A percentile compares a stretch with the other conserved stretches of the same genome.
Evolutionary conservation across 208 protist species (phyloP).

Genomic region (Vickermania spadyakhi): DNA sequence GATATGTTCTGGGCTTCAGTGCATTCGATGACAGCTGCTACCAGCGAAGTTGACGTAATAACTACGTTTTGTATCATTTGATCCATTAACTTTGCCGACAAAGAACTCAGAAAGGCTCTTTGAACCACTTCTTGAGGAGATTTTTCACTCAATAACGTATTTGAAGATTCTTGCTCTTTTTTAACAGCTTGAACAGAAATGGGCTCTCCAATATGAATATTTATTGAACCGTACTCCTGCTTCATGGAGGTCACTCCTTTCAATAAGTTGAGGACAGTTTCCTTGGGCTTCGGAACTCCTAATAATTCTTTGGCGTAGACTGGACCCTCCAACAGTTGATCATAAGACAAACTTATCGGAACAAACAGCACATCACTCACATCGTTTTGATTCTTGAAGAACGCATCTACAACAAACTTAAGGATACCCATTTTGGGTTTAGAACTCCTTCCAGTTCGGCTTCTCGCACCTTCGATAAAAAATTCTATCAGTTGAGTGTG

Average conservation of each 20-base stretch:
- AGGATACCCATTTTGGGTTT: conserved; percentile 86
- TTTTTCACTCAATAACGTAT: conserved; percentile 26
- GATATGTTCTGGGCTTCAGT: too few relatives aligned
- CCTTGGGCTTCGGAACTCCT: conserved; percentile 71
- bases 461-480: conserved; percentile 85
- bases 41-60: conserved; percentile 67
- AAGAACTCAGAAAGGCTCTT: conserved; percentile 23
- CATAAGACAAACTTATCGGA: conserved; percentile 83
- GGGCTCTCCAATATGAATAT: conserved; percentile 67
- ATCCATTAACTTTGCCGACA: conserved; percentile 57
- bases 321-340: conserved; percentile 76
- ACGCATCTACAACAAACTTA: conserved; percentile 77
- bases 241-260: conserved; percentile 37
- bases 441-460: conserved; percentile 82
- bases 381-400: conserved; percentile 42
- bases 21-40: conserved; percentile 54
- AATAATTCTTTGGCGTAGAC: conserved; percentile 84
- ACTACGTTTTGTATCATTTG: conserved; percentile 59
- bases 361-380: conserved; percentile 77
- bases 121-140: conserved; percentile 8
- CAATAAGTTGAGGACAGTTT: conserved; percentile 71
- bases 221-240: conserved; percentile 62
- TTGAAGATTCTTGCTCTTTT: conserved; percentile 7
- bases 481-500: conserved; percentile 64
- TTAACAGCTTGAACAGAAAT: conserved; percentile 51